Evolutionary conservation across 495 filamentous ascomycete genomes (phyloP), one percentile per base, ranked within the genome.

Genomic region (Podospora tetraspora): DNA sequence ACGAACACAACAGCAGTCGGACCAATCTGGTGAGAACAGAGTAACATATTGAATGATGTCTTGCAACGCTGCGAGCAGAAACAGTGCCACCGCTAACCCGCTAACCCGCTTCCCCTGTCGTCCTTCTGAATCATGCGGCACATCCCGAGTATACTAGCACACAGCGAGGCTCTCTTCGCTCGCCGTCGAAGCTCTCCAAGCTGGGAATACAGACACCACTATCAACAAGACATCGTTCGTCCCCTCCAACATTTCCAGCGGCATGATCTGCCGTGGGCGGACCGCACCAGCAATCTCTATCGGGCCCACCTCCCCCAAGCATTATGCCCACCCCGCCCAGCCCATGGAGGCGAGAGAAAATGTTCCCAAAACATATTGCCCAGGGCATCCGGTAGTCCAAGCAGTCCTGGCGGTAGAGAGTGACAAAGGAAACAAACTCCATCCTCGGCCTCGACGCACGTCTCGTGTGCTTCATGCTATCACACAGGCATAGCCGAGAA

Each of bases 381-480:
- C 43, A 8, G 2, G 43, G 7, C 19, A 52, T 52, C 43, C 43
- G 19, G 16, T n/a, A 52, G 6, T n/a, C 43, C 43, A 52, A 52
- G 43, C 43, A 7, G 9, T n/a, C 43, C 43, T 52, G 43, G 3
- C 6, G 43, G 8, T 52, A n/a, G 43, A 52, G 6, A 52, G 3
- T 1, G 43, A 52, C 43, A 19, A 52, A 52, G 7, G 43, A 52
- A 52, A 52, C 6, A n/a, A n/a, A 9, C 3, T 13, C 16, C 43
- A 2, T n/a, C 4, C 19, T 52, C 19, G 30, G 9, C 63, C 63
- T 19, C 29, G n/a, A 22, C 6, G 64, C 59, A 69, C 67, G 64
- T 37, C 27, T 69, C 68, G 68, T 69, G 37, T 69, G 29, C 24
- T 69, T 67, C 68, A 62, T 66, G 65, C 56, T 58, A 23, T n/a